A percentile compares a stretch with the other conserved stretches of the same genome.
Evolutionary conservation across 352 stramenopile genomes (phyloP).

Genomic region (Phytophthora podocarpi): DNA sequence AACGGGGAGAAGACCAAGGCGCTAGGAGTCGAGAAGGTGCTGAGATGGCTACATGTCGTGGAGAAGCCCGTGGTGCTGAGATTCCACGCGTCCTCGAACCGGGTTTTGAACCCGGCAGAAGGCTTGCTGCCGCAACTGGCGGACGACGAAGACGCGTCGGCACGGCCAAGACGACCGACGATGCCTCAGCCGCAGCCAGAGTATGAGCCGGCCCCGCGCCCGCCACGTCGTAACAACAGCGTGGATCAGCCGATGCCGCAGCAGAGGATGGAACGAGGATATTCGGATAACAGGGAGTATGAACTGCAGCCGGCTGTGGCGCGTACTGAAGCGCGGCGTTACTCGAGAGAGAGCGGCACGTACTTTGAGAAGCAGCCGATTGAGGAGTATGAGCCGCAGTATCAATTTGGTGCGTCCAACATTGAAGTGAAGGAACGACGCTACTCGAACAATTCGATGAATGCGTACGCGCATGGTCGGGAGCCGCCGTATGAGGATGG

Average conservation of each 20-base stretch:
- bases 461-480: conserved; percentile 15
- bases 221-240: conserved; percentile 34
- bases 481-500: conserved; percentile 17
- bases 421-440: conserved; percentile 26
- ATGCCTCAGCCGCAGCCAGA: conserved; percentile 32
- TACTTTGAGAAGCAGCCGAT: conserved; percentile 32
- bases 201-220: conserved; percentile 37
- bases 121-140: conserved; percentile 26
- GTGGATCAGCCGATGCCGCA: conserved; percentile 25
- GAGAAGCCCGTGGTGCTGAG: conserved; percentile 79
- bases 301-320: conserved; percentile 19
- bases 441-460: conserved; percentile 31
- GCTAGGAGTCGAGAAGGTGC: conserved; percentile 75
- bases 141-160: conserved; percentile 16
- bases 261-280: conserved; percentile 17
- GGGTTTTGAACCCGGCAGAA: conserved; percentile 42
- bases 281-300: conserved; percentile 27
- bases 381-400: conserved; percentile 19
- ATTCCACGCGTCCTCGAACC: conserved; percentile 81
- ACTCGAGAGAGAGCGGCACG: conserved; percentile 25
- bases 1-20: conserved; percentile 82
- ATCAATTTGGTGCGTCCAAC: conserved; percentile 11
- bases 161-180: conserved; percentile 18
- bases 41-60: conserved; percentile 76
- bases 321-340: conserved; percentile 17